Base-by-base conservation (phyloP, 805 yeast genomes). In the Clavispora santaluciae region DNA sequence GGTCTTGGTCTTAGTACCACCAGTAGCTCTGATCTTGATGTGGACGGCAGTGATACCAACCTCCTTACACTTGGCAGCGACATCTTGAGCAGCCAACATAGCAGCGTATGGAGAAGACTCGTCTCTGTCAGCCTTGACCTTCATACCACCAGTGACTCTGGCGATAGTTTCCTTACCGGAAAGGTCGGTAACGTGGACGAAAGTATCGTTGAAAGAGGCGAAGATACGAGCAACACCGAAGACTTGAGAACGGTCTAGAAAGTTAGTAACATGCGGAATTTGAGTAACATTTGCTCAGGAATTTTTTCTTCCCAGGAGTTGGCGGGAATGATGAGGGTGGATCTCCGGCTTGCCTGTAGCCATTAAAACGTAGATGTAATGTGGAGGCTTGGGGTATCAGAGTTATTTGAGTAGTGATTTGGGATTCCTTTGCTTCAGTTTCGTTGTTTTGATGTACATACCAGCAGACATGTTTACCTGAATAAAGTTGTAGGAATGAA, bases 121-220 rank as follows among this genome's bases (percentile, higher is more conserved):
- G 74, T 95, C 99, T 81, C 98, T 88, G 81, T 93, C 99, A 66
- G 99, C 99, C 84, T 93, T 93, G 75, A 93, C 99, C 83, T 93
- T 93, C 99, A 93, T 93, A 78, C 99, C 99, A 83, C 99, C 99
- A 69, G 99, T 93, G 64, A 93, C 96, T 80, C 98, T 89, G 80
- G 96, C 83, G 70, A 93, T 91, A 78, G 99, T 93, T 80, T 95
- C 99, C 77, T 91, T 93, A 77, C 99, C 99, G 65, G 98, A 87
- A 63, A 90, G 79, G 81, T 93, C 99, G 65, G 99, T 93, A 64
- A 93, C 93, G 75, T 93, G 99, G 64, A 93, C 99, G 78, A 93
- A 93, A 57, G 99, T 93, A 81, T 93, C 99, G 86, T 93, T 93
- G 83, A 90, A 89, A 57, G 99, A 95, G 68, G 99, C 99, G 71